These are phyloP conservation scores for Naganishia friedmannii DNA, from an alignment of 768 basidiomycete species.

Conservation along the genomic window DNA sequence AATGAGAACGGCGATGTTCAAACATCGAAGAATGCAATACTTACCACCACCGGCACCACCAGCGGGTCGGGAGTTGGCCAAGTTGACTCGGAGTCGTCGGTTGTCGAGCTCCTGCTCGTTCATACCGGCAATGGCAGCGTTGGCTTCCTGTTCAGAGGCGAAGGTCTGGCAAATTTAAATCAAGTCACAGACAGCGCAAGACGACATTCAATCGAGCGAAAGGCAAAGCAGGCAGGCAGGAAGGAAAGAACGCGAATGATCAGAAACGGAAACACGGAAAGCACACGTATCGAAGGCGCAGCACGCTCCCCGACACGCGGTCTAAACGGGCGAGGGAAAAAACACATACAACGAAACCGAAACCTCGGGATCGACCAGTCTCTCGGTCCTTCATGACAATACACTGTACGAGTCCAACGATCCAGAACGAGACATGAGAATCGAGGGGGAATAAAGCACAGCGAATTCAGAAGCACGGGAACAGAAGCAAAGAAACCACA, in stretches of 20 bases:
- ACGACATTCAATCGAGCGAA: neutral
- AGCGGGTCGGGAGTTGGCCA: conserved; percentile 54
- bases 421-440: neutral
- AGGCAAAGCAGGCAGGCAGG: conserved; percentile 31
- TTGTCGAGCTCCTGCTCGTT: conserved; percentile 94
- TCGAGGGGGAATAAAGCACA: conserved; percentile 1
- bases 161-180: conserved; percentile 44
- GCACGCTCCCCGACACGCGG: conserved; percentile 7
- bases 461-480: conserved; percentile 21
- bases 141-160: conserved; percentile 62
- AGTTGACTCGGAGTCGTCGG: conserved; percentile 79
- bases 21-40: conserved; percentile 23
- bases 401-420: conserved; percentile 59
- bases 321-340: conserved; percentile 24
- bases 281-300: neutral
- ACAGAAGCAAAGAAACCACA: conserved; percentile 28
- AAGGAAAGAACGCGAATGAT: conserved; percentile 52
- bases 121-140: conserved; percentile 68
- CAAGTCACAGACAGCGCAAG: neutral
- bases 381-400: conserved; percentile 99
- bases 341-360: conserved; percentile 77
- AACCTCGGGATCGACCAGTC: conserved; percentile 93
- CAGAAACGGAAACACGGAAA: neutral
- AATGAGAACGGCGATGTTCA: conserved; percentile 13
- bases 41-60: conserved; percentile 32